These are phyloP conservation scores for Thielaviopsis musarum DNA, from an alignment of 2,329 filamentous ascomycete genomes.

Conservation along the genomic window DNA sequence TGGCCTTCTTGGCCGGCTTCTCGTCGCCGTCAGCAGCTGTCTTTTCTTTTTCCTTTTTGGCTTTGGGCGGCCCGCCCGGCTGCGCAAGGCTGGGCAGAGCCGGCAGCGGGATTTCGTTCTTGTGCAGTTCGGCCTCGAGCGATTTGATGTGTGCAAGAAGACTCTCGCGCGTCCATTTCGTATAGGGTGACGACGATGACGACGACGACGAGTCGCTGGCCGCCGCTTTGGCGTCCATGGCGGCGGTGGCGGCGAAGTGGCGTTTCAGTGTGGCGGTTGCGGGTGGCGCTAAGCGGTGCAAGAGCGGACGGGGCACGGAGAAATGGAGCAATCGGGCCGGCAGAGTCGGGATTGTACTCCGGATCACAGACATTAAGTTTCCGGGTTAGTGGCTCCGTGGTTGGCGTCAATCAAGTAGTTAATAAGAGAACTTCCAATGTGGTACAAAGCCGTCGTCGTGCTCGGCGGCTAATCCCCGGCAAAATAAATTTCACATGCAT, in stretches of 20 bases:
- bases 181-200: conserved; percentile 29
- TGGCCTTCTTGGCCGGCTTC: conserved; percentile 20
- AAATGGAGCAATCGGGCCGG: not conserved
- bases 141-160: conserved; percentile 51
- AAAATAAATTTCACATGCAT: not conserved
- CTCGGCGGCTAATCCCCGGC: not conserved
- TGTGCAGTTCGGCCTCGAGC: conserved; percentile 48
- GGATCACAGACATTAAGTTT: not conserved
- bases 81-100: conserved; percentile 8
- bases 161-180: conserved; percentile 48
- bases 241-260: conserved; percentile 3
- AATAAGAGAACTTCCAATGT: not conserved
- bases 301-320: not conserved
- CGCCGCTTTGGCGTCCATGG: conserved; percentile 10
- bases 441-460: not conserved
- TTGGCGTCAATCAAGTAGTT: not conserved
- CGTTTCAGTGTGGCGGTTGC: not conserved
- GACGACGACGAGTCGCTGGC: conserved; percentile 14
- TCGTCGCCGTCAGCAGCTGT: conserved; percentile 7
- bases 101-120: conserved; percentile 12
- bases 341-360: not conserved
- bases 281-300: not conserved
- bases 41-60: conserved; percentile 6
- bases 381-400: not conserved
- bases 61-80: conserved; percentile 2